phyloP scores from a whole-genome alignment of 352 stramenopile species.

The Globisporangium canariense region DNA sequence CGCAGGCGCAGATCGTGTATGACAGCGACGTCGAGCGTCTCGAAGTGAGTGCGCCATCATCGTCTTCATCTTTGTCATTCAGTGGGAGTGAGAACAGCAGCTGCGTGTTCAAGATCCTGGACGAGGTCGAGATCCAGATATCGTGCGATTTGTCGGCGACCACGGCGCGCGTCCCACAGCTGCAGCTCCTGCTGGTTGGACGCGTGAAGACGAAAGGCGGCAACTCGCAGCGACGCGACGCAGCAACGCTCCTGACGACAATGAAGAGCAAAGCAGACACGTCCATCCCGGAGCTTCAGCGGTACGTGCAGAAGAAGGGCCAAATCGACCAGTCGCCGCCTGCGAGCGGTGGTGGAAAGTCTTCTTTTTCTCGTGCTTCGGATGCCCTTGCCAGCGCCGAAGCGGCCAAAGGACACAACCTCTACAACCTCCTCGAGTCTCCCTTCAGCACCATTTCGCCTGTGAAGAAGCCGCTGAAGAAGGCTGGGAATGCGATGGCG shows the following conservation, averaged over 20 bases:
- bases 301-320: slow-evolving; percentile 56
- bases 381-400: not conserved
- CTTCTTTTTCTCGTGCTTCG: not conserved
- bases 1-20: slow-evolving; percentile 38
- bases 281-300: slow-evolving; percentile 60
- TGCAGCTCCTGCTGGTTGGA: slow-evolving; percentile 69
- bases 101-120: slow-evolving; percentile 60
- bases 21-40: slow-evolving; percentile 28
- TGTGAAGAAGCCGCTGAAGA: slow-evolving; percentile 23
- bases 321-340: slow-evolving; percentile 14
- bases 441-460: slow-evolving; percentile 29
- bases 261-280: slow-evolving; percentile 29
- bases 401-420: slow-evolving; percentile 14
- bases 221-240: slow-evolving; percentile 17
- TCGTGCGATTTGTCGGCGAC: slow-evolving; percentile 72
- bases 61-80: not conserved
- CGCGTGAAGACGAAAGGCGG: slow-evolving; percentile 33
- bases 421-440: slow-evolving; percentile 38
- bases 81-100: slow-evolving; percentile 1
- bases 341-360: not conserved
- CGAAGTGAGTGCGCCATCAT: slow-evolving; percentile 26
- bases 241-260: slow-evolving; percentile 20
- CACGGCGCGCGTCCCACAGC: slow-evolving; percentile 66
- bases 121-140: slow-evolving; percentile 77
- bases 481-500: slow-evolving; percentile 12